phyloP scores from a whole-genome alignment of 208 protist species.

The Vickermania spadyakhi region DNA sequence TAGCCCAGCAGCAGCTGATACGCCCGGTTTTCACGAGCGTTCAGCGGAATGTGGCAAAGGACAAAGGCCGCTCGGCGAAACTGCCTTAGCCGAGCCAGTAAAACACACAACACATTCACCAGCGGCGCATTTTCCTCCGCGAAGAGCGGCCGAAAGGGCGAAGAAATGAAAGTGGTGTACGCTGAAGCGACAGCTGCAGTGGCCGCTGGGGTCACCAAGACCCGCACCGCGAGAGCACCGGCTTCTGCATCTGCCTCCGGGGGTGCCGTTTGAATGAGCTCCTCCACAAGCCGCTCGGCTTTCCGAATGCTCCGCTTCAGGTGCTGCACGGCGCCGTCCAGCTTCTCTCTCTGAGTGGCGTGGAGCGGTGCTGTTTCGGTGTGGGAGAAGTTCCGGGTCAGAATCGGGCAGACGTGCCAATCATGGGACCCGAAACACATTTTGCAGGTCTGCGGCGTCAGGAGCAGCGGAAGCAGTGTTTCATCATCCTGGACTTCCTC shows the following conservation, averaged over 20 bases:
- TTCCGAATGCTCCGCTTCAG: conserved; percentile 22
- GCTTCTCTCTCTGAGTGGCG: conserved; percentile 65
- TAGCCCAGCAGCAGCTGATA: conserved; percentile 48
- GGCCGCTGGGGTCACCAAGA: neutral
- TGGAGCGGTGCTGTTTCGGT: conserved; percentile 29
- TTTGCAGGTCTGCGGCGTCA: conserved; percentile 52
- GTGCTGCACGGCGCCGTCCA: conserved; percentile 43
- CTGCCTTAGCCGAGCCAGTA: conserved; percentile 51
- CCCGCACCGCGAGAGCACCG: neutral
- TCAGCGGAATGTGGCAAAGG: conserved; percentile 69
- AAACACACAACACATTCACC: conserved; percentile 54
- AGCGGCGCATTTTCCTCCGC: conserved; percentile 33
- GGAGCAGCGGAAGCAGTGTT: conserved; percentile 46
- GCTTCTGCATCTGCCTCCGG: neutral
- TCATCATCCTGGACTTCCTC: conserved; percentile 29
- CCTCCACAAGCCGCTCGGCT: conserved; percentile 17
- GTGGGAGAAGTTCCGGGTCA: conserved; percentile 69
- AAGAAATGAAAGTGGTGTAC: conserved; percentile 73
- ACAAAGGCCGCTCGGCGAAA: conserved; percentile 76
- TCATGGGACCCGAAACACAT: conserved; percentile 72
- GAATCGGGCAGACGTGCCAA: conserved; percentile 64
- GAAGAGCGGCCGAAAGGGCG: conserved; percentile 65
- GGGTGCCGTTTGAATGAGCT: neutral
- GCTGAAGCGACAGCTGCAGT: conserved; percentile 44
- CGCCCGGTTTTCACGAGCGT: conserved; percentile 32